Evolutionary conservation across 495 filamentous ascomycete genomes (phyloP), one percentile per base, ranked within the genome.

Genomic region (Aspergillus heteromorphus): DNA sequence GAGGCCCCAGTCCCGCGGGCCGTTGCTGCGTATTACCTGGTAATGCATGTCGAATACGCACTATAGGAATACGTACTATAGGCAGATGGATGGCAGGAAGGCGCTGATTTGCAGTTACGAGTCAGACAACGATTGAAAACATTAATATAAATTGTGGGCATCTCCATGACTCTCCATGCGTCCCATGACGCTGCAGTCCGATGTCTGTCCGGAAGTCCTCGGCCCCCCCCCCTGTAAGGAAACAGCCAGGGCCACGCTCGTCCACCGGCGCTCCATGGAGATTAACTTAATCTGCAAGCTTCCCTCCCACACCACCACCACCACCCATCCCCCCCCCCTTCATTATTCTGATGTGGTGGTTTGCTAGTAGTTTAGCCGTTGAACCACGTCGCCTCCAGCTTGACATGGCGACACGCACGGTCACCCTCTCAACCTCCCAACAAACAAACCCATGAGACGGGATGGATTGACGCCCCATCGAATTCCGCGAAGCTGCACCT

Each of bases 281-380:
- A 51, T 54, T 55, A 54, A 54, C 48, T 55, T 45, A 50, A 51
- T 57, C 58, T 56, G 58, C 58, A 53, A 18, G 38, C 41, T 50
- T 45, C 47, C 4, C 31, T 11, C 9, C n/a, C n/a, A n/a, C n/a
- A n/a, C n/a, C n/a, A n/a, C n/a, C n/a, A n/a, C n/a, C n/a, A n/a
- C n/a, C n/a, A n/a, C n/a, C n/a, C n/a, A 30, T 10, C 27, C 27
- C 27, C 27, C 27, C 30, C 30, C 30, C 30, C 2, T 7, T 13
- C 30, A n/a, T n/a, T n/a, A n/a, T 7, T 13, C 30, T 13, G 9
- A 4, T 38, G 1, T 38, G 11, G 34, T 4, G 34, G 34, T n/a
- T 38, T 38, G 6, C 34, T 38, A 4, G 13, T 38, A n/a, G n/a
- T n/a, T n/a, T 14, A 13, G 4, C 3, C 34, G 5, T 5, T 38